Conservation (phyloP, 2,329 filamentous ascomycete species). For the Cladosporium sphaerospermum region DNA sequence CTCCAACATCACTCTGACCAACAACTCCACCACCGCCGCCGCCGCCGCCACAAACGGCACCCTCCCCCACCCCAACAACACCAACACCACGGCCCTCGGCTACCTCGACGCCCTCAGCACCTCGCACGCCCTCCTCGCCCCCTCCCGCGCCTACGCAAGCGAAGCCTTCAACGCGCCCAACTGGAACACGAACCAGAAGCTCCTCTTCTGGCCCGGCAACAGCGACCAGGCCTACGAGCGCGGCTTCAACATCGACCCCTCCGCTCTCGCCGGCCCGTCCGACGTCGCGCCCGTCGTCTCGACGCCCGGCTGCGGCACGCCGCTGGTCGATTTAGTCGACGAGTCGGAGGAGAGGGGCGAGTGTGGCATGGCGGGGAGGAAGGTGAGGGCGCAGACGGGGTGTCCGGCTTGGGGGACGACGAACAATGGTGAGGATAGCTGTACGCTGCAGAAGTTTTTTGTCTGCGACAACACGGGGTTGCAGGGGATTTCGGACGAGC, state of each 20-base stretch:
- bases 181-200: slow-evolving; percentile 9
- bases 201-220: slow-evolving; percentile 9
- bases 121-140: slow-evolving; percentile 9
- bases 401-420: slow-evolving; percentile 8
- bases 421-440: not conserved
- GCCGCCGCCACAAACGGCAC: not conserved
- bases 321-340: not conserved
- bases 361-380: slow-evolving; percentile 6
- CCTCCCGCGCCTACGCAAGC: slow-evolving; percentile 2
- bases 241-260: slow-evolving; percentile 7
- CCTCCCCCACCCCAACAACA: not conserved
- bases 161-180: slow-evolving; percentile 10
- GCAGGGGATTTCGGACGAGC: slow-evolving; percentile 6
- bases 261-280: not conserved
- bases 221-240: slow-evolving; percentile 4
- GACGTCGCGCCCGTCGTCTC: slow-evolving; percentile 5
- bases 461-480: slow-evolving; percentile 2
- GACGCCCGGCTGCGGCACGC: slow-evolving; percentile 9
- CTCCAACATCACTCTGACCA: not conserved
- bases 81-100: slow-evolving; percentile 1
- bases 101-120: slow-evolving; percentile 11
- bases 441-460: slow-evolving; percentile 10
- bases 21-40: not conserved
- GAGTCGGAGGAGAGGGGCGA: not conserved
- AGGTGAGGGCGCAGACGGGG: slow-evolving; percentile 7